Percentiles rank a stretch among this genome's conserved stretches.
Conservation (phyloP, 768 basidiomycete species). For the Mycena galopus region DNA sequence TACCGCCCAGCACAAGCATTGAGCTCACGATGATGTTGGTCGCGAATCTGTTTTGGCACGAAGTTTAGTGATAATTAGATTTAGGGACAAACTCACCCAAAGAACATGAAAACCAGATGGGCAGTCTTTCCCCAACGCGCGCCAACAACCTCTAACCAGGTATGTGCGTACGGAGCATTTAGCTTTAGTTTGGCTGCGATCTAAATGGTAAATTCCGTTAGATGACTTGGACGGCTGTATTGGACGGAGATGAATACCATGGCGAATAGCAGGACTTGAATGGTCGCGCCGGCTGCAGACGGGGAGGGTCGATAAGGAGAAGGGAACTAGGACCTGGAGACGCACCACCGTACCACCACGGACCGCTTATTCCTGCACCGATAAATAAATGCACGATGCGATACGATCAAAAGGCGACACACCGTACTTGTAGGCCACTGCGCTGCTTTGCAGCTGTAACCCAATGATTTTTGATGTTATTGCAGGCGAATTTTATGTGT, state of each 20-base stretch:
- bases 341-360: conserved; percentile 86
- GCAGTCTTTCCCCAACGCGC: conserved; percentile 81
- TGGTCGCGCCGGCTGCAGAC: conserved; percentile 77
- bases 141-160: conserved; percentile 90
- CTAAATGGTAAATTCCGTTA: conserved; percentile 49
- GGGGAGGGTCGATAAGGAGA: neutral
- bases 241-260: conserved; percentile 53
- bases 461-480: neutral
- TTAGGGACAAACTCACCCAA: conserved; percentile 66
- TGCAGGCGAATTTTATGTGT: neutral
- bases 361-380: conserved; percentile 73
- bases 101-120: conserved; percentile 90
- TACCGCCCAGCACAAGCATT: conserved; percentile 84
- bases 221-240: neutral
- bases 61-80: no score
- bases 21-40: conserved; percentile 95
- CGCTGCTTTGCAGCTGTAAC: conserved; percentile 78
- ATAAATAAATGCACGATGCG: neutral
- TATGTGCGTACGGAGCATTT: conserved; percentile 90
- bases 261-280: conserved; percentile 93
- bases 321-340: neutral
- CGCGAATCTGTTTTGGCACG: conserved; percentile 65
- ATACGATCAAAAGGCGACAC: conserved; percentile 6
- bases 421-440: conserved; percentile 88
- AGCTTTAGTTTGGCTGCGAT: conserved; percentile 92